phyloP scores from a whole-genome alignment of 345 rosid genomes.

The Crucihimalaya himalaica region DNA sequence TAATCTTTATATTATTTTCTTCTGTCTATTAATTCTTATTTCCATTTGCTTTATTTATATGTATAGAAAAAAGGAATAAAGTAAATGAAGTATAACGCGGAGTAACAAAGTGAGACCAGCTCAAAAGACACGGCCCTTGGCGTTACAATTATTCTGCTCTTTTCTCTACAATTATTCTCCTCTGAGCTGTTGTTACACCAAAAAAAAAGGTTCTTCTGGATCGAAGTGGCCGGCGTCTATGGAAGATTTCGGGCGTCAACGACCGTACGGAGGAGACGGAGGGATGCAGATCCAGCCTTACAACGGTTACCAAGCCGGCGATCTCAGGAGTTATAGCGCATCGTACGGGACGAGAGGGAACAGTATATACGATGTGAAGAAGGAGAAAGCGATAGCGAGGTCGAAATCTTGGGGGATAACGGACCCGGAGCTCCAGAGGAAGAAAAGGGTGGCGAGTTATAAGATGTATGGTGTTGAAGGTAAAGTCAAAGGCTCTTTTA shows the following conservation, averaged over 20 bases:
- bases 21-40: too few relatives aligned
- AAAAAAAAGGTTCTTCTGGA: conserved; percentile 1
- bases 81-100: neutral
- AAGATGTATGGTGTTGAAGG: conserved; percentile 87
- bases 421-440: conserved; percentile 91
- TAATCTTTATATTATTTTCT: too few relatives aligned
- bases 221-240: conserved; percentile 41
- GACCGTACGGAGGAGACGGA: conserved; percentile 50
- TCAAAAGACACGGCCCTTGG: conserved; percentile 33
- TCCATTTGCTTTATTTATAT: neutral
- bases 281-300: conserved; percentile 67
- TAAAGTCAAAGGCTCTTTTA: conserved; percentile 82
- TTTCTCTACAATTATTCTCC: conserved; percentile 35
- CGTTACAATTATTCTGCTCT: conserved; percentile 14
- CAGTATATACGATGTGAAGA: conserved; percentile 45
- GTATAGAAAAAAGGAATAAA: neutral
- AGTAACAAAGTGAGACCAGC: conserved; percentile 33
- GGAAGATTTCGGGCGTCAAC: conserved; percentile 69
- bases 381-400: conserved; percentile 55
- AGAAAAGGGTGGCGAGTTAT: conserved; percentile 91
- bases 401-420: conserved; percentile 58
- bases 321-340: conserved; percentile 64
- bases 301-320: conserved; percentile 47
- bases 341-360: conserved; percentile 55
- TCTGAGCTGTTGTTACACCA: conserved; percentile 24